Conservation (phyloP, 768 basidiomycete species). For the Dentipellis fragilis region DNA sequence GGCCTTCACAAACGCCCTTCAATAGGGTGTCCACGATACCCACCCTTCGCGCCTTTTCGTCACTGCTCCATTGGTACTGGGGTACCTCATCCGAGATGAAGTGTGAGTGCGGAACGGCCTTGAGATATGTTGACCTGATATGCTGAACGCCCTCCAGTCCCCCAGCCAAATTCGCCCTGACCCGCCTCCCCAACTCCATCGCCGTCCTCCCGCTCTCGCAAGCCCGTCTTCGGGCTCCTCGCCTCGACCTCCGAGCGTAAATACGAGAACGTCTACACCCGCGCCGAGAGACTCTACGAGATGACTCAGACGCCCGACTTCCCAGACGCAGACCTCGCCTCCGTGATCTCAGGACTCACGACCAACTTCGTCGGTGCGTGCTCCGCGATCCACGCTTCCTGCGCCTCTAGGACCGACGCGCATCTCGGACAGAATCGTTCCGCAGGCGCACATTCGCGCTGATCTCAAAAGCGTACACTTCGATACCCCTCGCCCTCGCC, state of each 20-base stretch:
- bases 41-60: slow-evolving; percentile 31
- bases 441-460: slow-evolving; percentile 45
- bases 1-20: too few species aligned
- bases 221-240: slow-evolving; percentile 35
- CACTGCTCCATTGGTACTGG: slow-evolving; percentile 50
- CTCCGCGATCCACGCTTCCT: not conserved
- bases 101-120: slow-evolving; percentile 31
- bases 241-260: slow-evolving; percentile 44
- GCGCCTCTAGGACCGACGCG: not conserved
- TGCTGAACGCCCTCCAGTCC: slow-evolving; percentile 22
- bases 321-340: slow-evolving; percentile 33
- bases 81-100: slow-evolving; percentile 55
- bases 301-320: slow-evolving; percentile 35
- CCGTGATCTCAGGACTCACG: slow-evolving; percentile 34
- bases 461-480: slow-evolving; percentile 55
- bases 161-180: slow-evolving; percentile 48
- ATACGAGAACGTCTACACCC: slow-evolving; percentile 44
- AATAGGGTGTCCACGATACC: slow-evolving; percentile 16
- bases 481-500: slow-evolving; percentile 43
- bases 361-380: slow-evolving; percentile 39
- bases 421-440: slow-evolving; percentile 38
- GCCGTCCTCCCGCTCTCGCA: slow-evolving; percentile 33
- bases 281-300: slow-evolving; percentile 31
- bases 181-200: slow-evolving; percentile 43
- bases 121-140: not conserved